Conservation (phyloP, 2,329 filamentous ascomycete species). For the Calonectria fujianensis region DNA sequence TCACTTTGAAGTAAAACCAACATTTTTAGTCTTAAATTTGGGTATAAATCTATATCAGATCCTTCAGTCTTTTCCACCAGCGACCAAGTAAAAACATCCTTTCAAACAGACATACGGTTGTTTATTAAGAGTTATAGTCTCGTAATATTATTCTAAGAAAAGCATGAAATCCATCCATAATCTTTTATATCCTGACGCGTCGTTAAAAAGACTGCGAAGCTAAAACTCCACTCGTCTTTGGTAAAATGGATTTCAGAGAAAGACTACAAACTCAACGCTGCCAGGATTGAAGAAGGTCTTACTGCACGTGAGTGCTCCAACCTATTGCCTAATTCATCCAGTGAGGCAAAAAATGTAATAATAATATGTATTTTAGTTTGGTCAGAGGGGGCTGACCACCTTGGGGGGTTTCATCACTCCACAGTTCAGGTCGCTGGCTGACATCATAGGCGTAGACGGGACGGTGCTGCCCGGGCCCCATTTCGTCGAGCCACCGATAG, state of each 20-base stretch:
- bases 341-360: neutral
- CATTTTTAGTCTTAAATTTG: neutral
- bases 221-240: neutral
- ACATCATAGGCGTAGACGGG: neutral
- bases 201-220: neutral
- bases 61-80: neutral
- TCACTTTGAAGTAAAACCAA: neutral
- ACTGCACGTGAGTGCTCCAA: neutral
- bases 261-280: neutral
- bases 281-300: neutral
- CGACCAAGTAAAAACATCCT: neutral
- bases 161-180: neutral
- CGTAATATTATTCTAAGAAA: slow-evolving; percentile 19
- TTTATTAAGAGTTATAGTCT: slow-evolving; percentile 10
- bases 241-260: neutral
- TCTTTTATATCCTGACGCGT: neutral
- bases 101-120: neutral
- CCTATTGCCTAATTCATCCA: slow-evolving; percentile 2
- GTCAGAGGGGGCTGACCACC: neutral
- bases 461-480: neutral
- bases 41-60: neutral
- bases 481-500: neutral
- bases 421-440: neutral
- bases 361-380: neutral
- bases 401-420: neutral